Evolutionary conservation across 805 yeast species (phyloP).

Genomic region (Metschnikowia aberdeeniae): DNA sequence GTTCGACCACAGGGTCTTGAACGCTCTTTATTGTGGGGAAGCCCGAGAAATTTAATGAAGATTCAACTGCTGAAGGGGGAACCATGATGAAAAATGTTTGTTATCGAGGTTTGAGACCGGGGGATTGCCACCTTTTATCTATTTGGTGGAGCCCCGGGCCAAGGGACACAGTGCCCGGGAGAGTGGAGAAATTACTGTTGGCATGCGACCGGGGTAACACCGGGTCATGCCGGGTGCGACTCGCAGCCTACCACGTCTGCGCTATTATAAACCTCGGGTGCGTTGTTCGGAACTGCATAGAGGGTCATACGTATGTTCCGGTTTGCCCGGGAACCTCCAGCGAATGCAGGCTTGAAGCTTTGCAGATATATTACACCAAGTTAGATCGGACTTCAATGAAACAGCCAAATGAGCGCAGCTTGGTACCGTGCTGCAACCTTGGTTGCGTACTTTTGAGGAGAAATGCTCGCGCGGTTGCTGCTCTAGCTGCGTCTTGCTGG

Average conservation of each 20-base stretch:
- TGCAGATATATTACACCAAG: too few relatives aligned
- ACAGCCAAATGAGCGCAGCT: too few relatives aligned
- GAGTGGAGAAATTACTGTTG: constrained; percentile 8
- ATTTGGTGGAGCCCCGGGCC: constrained; percentile 7
- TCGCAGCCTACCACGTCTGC: constrained; percentile 2
- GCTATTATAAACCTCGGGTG: constrained; percentile 4
- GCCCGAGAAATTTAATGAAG: constrained; percentile 39
- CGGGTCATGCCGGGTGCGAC: constrained; percentile 11
- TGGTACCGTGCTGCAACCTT: too few relatives aligned
- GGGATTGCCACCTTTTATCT: constrained; percentile 12
- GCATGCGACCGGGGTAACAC: constrained; percentile 11
- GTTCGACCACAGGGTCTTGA: constrained; percentile 40
- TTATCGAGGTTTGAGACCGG: background rate
- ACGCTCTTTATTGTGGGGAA: constrained; percentile 35
- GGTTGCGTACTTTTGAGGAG: background rate
- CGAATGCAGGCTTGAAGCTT: too few relatives aligned
- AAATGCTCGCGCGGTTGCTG: background rate
- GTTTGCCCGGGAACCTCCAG: constrained; percentile 1
- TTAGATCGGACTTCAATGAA: too few relatives aligned
- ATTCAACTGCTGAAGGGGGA: constrained; percentile 45
- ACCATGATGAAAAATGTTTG: constrained; percentile 24
- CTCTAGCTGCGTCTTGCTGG: background rate
- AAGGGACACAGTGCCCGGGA: constrained; percentile 7
- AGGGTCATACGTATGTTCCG: background rate
- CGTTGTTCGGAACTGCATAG: background rate